Conservation (phyloP, 192 early-diverging fungal genomes). For the Dissophora globulifera region DNA sequence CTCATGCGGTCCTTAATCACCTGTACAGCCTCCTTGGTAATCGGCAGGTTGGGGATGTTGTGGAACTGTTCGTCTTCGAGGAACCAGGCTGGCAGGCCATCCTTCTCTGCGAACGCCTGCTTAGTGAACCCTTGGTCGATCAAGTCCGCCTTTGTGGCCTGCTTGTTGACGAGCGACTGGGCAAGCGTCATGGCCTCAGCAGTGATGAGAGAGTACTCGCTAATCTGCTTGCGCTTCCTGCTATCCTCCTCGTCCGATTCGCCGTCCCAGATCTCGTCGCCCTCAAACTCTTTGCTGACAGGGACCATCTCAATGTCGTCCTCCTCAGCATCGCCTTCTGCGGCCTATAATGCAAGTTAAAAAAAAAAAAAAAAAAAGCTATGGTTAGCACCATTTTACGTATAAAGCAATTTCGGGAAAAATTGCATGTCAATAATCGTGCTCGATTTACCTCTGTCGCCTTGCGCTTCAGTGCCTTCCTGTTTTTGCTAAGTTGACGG, state of each 20-base stretch:
- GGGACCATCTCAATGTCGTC: conserved; percentile 71
- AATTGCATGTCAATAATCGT: neutral
- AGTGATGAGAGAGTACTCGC: conserved; percentile 73
- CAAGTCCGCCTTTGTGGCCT: conserved; percentile 82
- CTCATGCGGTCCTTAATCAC: conserved; percentile 83
- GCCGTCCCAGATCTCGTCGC: conserved; percentile 70
- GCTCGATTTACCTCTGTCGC: conserved; percentile 46
- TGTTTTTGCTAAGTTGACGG: conserved; percentile 26
- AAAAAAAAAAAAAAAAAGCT: conserved; percentile 3
- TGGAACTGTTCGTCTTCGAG: conserved; percentile 90
- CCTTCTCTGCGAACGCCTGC: conserved; percentile 87
- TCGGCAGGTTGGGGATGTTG: conserved; percentile 89
- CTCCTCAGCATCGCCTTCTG: conserved; percentile 51
- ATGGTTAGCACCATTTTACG: neutral
- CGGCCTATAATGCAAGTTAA: conserved; percentile 34
- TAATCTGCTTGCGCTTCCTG: conserved; percentile 57
- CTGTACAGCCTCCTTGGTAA: conserved; percentile 96
- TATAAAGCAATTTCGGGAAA: neutral
- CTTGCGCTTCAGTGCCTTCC: conserved; percentile 65
- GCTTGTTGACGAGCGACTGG: conserved; percentile 80
- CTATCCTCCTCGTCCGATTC: conserved; percentile 67
- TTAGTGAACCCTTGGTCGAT: conserved; percentile 94
- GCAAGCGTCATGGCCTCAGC: conserved; percentile 93
- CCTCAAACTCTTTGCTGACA: conserved; percentile 49
- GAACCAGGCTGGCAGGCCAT: conserved; percentile 93